phyloP scores from a whole-genome alignment of 768 basidiomycete species.

The Termitomyces sp. region DNA sequence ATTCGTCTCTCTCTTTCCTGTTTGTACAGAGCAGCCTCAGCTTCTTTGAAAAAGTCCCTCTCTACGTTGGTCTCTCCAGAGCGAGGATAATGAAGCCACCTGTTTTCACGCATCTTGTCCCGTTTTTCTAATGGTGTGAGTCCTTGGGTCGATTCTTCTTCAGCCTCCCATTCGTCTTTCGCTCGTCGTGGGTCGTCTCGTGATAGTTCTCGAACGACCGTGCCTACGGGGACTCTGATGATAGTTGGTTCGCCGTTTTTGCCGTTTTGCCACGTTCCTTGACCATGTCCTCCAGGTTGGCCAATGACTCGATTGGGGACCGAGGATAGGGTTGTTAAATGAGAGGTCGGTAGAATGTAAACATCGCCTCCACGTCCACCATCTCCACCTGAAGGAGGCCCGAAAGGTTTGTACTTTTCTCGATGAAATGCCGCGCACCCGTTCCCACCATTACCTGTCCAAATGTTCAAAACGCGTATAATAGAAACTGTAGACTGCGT shows the following conservation, averaged over 20 bases:
- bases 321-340: slow-evolving; percentile 73
- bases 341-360: slow-evolving; percentile 75
- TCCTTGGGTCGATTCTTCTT: slow-evolving; percentile 54
- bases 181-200: slow-evolving; percentile 62
- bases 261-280: slow-evolving; percentile 88
- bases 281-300: slow-evolving; percentile 64
- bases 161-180: slow-evolving; percentile 70
- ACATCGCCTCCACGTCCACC: slow-evolving; percentile 89
- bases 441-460: slow-evolving; percentile 79
- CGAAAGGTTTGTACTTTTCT: slow-evolving; percentile 79
- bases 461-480: background rate
- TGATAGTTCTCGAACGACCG: slow-evolving; percentile 76
- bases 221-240: slow-evolving; percentile 85
- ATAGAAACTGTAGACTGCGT: slow-evolving; percentile 12
- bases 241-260: slow-evolving; percentile 67
- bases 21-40: slow-evolving; percentile 56
- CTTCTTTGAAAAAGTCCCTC: slow-evolving; percentile 66
- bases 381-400: slow-evolving; percentile 91
- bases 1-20: slow-evolving; percentile 60
- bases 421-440: slow-evolving; percentile 93
- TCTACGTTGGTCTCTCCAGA: slow-evolving; percentile 58
- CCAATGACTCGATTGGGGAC: slow-evolving; percentile 69
- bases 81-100: slow-evolving; percentile 83
- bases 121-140: slow-evolving; percentile 46
- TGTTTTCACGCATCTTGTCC: slow-evolving; percentile 56